Percentiles rank a stretch among this genome's conserved stretches.
Evolutionary conservation across 441 rosid species (phyloP).

Genomic region (Cnidoscolus chayamansa): DNA sequence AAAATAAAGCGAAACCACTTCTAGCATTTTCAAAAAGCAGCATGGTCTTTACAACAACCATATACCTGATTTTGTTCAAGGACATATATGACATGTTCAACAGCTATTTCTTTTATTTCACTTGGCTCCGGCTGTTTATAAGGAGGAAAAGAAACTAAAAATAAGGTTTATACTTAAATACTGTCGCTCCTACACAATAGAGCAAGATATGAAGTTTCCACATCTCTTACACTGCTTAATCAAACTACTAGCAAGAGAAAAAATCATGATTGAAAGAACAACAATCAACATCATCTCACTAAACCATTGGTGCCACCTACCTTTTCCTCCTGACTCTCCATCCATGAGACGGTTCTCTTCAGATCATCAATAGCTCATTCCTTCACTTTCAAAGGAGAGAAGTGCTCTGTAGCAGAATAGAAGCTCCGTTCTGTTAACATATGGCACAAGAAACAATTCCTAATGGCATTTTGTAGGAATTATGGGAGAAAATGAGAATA

Average conservation of each 20-base stretch:
- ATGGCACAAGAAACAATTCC: conserved; percentile 17
- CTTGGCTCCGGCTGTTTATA: conserved; percentile 71
- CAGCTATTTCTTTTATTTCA: conserved; percentile 79
- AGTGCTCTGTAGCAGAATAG: conserved; percentile 31
- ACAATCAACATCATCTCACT: conserved; percentile 8
- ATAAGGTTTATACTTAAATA: conserved; percentile 16
- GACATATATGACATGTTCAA: conserved; percentile 80
- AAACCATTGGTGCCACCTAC: conserved; percentile 33
- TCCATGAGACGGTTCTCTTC: conserved; percentile 68
- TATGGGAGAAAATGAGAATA: not conserved
- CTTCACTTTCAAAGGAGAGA: conserved; percentile 55
- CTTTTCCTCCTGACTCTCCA: conserved; percentile 82
- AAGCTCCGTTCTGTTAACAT: conserved; percentile 38
- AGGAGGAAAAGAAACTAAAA: too few relatives aligned
- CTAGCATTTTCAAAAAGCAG: not conserved
- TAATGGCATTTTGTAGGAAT: conserved; percentile 9
- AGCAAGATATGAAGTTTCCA: conserved; percentile 1
- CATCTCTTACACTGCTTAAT: not conserved
- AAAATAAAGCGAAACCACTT: conserved; percentile 6
- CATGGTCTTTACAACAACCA: not conserved
- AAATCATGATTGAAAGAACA: conserved; percentile 4
- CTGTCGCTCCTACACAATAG: not conserved
- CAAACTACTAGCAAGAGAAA: not conserved
- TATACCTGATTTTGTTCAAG: conserved; percentile 78
- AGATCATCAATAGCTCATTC: conserved; percentile 78